These are phyloP conservation scores for Neurospora sp. DNA, from an alignment of 495 filamentous ascomycete species.

Conservation along the genomic window DNA sequence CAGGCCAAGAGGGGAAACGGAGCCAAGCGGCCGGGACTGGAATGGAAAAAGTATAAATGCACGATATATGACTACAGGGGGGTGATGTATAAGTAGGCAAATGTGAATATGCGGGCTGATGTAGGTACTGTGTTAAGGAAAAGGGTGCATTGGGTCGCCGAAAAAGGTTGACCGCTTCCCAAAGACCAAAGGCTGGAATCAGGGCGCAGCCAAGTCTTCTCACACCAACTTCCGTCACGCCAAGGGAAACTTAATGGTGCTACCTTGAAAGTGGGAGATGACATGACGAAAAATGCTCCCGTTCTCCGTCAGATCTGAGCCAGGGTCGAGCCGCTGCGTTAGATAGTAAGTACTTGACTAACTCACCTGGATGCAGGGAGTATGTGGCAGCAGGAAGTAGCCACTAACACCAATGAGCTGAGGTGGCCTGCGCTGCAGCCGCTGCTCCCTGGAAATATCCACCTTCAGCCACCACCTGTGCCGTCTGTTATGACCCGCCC, in stretches of 20 bases:
- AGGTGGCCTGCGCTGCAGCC: neutral
- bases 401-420: neutral
- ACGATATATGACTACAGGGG: neutral
- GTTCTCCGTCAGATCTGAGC: neutral
- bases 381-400: neutral
- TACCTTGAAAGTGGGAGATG: neutral
- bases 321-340: neutral
- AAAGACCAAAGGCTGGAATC: neutral
- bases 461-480: neutral
- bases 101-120: neutral
- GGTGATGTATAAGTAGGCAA: neutral
- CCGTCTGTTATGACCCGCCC: neutral
- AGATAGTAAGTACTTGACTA: neutral
- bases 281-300: neutral
- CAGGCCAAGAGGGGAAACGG: neutral
- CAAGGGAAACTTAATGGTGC: neutral
- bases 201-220: neutral
- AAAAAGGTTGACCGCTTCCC: neutral
- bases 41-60: neutral
- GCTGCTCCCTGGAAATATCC: neutral
- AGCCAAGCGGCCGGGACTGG: neutral
- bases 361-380: neutral
- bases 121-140: too few relatives aligned
- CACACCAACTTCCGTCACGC: neutral
- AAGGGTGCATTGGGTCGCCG: neutral